Base-by-base conservation (phyloP, 306 rosid species). In the Lathyrus aphaca region DNA sequence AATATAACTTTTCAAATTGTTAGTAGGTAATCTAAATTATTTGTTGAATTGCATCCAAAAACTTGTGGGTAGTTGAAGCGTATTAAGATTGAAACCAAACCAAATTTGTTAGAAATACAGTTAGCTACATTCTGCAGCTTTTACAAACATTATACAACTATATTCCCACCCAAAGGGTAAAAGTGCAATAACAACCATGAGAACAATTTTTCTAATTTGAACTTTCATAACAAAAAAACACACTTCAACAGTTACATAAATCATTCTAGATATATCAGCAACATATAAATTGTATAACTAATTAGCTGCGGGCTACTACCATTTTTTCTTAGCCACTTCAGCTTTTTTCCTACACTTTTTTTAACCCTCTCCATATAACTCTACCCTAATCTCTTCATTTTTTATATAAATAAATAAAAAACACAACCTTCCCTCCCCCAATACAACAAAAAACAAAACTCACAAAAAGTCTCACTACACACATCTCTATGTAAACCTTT, bases 251-350 rank as follows among this genome's bases (percentile, higher is more conserved):
- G 64, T 35, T 14, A 35, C 71, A 65, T 72, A 5, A 30, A 30
- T 30, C 35, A 32, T 32, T 35, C 10, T 35, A 35, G 39, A 35
- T 35, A 8, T 35, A 6, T 0, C 39, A 35, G 39, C 39, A 35
- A 35, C 10, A 35, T 53, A 27, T 15, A 13, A 10, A 50, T 1
- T 4, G 48, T 48, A 54, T 39, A n/a, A 67, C 76, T 66, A 79
- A 49, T 61, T 42, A 17, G 89, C 89, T 71, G 94, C 88, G 94
- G 94, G 94, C 91, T 81, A 68, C 91, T 81, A 68, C 79, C 51
- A 35, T 46, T 76, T 67, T 79, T 73, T 39, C 67, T 73, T 76
- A 69, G 88, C 95, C 90, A 68, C 96, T 59, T 86, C 95, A 81
- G 86, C 96, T 69, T 9, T 56, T 60, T 68, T 60, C 72, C 76